Conservation (phyloP, 306 rosid genomes). For the Fagus crenata region DNA sequence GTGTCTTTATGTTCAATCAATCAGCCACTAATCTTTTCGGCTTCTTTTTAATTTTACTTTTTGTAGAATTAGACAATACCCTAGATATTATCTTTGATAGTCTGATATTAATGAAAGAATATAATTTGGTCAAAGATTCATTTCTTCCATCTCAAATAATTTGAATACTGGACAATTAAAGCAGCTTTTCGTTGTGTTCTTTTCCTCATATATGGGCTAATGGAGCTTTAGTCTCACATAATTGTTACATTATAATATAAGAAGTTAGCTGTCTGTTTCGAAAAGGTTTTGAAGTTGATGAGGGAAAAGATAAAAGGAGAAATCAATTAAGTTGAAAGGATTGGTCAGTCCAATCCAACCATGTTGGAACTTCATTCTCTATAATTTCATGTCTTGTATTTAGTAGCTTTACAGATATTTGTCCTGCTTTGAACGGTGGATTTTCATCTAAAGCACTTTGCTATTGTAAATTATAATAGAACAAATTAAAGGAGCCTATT, state of each 20-base stretch:
- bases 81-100: not conserved
- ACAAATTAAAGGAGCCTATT: not conserved
- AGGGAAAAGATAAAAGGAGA: not conserved
- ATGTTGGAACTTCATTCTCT: not conserved
- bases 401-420: not conserved
- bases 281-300: not conserved
- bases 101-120: not conserved
- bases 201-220: not conserved
- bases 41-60: not conserved
- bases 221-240: constrained; percentile 2
- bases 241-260: not conserved
- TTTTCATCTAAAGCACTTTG: not conserved
- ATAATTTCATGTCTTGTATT: not conserved
- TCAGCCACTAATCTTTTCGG: not conserved
- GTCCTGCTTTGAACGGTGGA: not conserved
- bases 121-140: constrained; percentile 9
- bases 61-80: not conserved
- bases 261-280: not conserved
- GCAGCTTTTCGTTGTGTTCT: constrained; percentile 5
- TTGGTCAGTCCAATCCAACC: not conserved
- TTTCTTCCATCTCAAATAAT: not conserved
- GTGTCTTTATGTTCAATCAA: constrained; percentile 28
- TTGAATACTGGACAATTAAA: not conserved
- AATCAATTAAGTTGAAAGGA: not conserved
- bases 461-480: not conserved